A percentile compares a stretch with the other conserved stretches of the same genome.
Evolutionary conservation across 2,329 filamentous ascomycete species (phyloP).

Genomic region (Arthrobotrys sphaeroides): DNA sequence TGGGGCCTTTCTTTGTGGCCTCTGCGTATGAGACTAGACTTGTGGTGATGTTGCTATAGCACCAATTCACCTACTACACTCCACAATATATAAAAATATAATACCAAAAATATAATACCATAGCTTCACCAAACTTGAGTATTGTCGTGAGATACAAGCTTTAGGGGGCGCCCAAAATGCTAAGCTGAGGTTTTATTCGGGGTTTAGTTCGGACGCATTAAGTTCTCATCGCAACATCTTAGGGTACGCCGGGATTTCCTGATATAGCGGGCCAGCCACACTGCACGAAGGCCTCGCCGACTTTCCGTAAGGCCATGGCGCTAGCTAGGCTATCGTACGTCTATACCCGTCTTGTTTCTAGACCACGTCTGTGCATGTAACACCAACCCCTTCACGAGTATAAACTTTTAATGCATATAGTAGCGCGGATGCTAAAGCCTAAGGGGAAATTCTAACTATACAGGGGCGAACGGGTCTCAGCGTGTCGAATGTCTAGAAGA

Average conservation of each 20-base stretch:
- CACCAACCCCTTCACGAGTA: neutral
- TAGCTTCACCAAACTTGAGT: neutral
- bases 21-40: neutral
- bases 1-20: neutral
- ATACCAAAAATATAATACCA: slow-evolving; percentile 2
- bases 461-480: neutral
- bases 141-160: neutral
- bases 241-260: neutral
- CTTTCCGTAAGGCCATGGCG: neutral
- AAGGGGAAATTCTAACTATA: neutral
- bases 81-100: neutral
- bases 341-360: too few relatives aligned
- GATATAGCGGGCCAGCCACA: neutral
- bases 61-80: neutral
- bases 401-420: neutral
- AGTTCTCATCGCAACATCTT: neutral
- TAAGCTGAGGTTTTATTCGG: neutral
- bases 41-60: neutral
- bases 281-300: neutral
- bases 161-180: neutral
- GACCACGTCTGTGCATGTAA: too few relatives aligned
- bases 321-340: neutral
- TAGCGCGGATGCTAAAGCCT: neutral
- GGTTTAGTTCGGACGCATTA: neutral
- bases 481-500: neutral